Percentiles rank a stretch among this genome's conserved stretches.
Evolutionary conservation across 2,329 filamentous ascomycete species (phyloP).

Genomic region (Phoma sp.): DNA sequence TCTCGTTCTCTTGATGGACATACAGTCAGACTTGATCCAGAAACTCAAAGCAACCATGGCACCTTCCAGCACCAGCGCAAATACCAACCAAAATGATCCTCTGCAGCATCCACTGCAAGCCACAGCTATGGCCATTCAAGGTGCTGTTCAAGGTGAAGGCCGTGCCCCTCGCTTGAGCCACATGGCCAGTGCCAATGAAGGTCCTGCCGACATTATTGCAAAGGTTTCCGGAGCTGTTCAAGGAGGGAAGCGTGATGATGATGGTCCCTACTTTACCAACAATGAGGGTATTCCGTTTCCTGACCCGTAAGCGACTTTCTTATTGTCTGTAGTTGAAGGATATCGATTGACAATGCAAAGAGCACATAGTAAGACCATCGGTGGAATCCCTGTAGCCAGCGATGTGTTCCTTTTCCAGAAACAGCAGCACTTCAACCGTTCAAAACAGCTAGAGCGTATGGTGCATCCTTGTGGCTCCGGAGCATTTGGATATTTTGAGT

Average conservation of each 20-base stretch:
- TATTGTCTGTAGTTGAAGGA: not conserved
- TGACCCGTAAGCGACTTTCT: slow-evolving; percentile 46
- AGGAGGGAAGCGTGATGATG: slow-evolving; percentile 57
- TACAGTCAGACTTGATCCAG: slow-evolving; percentile 18
- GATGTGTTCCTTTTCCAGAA: slow-evolving; percentile 61
- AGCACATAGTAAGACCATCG: slow-evolving; percentile 59
- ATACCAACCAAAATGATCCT: slow-evolving; percentile 42
- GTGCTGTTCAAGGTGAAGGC: slow-evolving; percentile 45
- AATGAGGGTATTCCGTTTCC: slow-evolving; percentile 61
- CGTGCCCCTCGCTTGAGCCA: slow-evolving; percentile 48
- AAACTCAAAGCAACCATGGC: slow-evolving; percentile 29
- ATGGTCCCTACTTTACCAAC: slow-evolving; percentile 60
- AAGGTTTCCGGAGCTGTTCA: slow-evolving; percentile 57
- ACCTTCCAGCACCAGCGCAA: slow-evolving; percentile 29
- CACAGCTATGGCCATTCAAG: slow-evolving; percentile 51
- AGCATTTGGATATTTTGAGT: slow-evolving; percentile 56
- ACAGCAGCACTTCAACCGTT: slow-evolving; percentile 63
- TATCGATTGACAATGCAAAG: slow-evolving; percentile 17
- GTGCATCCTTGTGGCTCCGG: slow-evolving; percentile 52
- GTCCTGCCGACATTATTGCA: slow-evolving; percentile 58
- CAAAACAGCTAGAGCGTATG: slow-evolving; percentile 57
- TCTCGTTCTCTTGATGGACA: slow-evolving; percentile 20
- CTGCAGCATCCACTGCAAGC: slow-evolving; percentile 52
- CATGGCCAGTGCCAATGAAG: slow-evolving; percentile 56
- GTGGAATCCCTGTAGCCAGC: slow-evolving; percentile 58